Evolutionary conservation across 164 flowering plant genomes (phyloP), one percentile per base, ranked within the genome.

Genomic region (Umbellularia californica): DNA sequence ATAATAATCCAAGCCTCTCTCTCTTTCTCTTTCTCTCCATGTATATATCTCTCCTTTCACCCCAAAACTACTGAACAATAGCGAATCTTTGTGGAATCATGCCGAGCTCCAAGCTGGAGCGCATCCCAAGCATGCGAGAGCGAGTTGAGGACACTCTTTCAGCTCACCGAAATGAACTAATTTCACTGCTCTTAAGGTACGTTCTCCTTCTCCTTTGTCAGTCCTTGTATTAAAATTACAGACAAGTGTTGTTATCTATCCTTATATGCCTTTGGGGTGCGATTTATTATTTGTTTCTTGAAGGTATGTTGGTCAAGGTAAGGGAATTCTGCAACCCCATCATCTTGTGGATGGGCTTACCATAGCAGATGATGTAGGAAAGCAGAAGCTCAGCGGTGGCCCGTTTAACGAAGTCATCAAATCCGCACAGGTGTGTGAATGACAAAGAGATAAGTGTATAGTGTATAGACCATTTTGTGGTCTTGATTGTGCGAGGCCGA

Each of bases 151-250:
- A 88, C 75, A 93, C 98, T 41, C 97, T 93, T 75, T 81, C 86
- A 35, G 98, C 84, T 77, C 90, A 92, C 68, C 90, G 97, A 14
- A 96, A 96, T 80, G 91, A 96, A 25, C 90, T 96, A 64, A 88
- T 92, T 62, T 80, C 97, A 70, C 97, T 96, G 6, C 95, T 96
- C 70, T 93, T 95, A 84, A 89, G 98, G 99, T n/a, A n/a, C n/a
- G n/a, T 95, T 77, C 9, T 5, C n/a, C 2, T 20, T 4, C 2
- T 17, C 33, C 58, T 60, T 24, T 58, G 58, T 17, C 19, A 51
- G 19, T 35, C 22, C 12, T 15, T 3, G 19, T 15, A 41, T 41
- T 41, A 41, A 35, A 41, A 22, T n/a, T 68, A 1, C 30, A 19
- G 28, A 1, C 33, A 15, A 15, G 5, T 60, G 25, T 68, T 68